Evolutionary conservation across 2,329 filamentous ascomycete species (phyloP).

Genomic region (Venturiaceae sp.): DNA sequence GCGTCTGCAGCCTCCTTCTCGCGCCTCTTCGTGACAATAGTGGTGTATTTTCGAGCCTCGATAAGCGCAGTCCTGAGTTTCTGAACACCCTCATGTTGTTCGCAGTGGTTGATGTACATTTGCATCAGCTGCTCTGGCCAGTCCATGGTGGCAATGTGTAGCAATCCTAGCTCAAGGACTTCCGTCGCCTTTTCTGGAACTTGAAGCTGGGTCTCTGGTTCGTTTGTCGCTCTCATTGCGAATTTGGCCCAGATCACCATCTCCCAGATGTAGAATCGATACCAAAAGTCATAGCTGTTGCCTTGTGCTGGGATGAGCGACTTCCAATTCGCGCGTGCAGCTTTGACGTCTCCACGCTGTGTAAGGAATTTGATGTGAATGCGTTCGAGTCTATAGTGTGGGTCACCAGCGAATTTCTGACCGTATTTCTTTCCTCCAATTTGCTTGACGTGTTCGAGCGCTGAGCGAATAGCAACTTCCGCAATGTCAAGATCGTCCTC

Average conservation of each 20-base stretch:
- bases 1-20: constrained; percentile 59
- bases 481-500: constrained; percentile 78
- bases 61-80: constrained; percentile 66
- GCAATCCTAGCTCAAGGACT: constrained; percentile 63
- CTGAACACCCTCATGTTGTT: constrained; percentile 76
- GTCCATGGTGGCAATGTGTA: constrained; percentile 52
- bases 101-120: constrained; percentile 69
- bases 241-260: constrained; percentile 60
- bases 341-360: constrained; percentile 67
- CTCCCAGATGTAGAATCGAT: constrained; percentile 86
- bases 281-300: constrained; percentile 87
- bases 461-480: constrained; percentile 77
- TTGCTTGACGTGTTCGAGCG: constrained; percentile 73
- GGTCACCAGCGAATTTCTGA: constrained; percentile 72
- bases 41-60: constrained; percentile 59
- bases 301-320: constrained; percentile 59
- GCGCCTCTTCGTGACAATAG: constrained; percentile 52
- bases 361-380: constrained; percentile 89
- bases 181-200: constrained; percentile 62
- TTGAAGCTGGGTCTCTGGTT: constrained; percentile 37
- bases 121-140: constrained; percentile 70
- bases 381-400: constrained; percentile 77
- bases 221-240: constrained; percentile 39
- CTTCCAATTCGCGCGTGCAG: constrained; percentile 70
- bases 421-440: constrained; percentile 71